A percentile compares a stretch with the other conserved stretches of the same genome.
These are phyloP conservation scores for Juglanconis juglandina DNA, from an alignment of 2,329 filamentous ascomycete species.

Conservation along the genomic window DNA sequence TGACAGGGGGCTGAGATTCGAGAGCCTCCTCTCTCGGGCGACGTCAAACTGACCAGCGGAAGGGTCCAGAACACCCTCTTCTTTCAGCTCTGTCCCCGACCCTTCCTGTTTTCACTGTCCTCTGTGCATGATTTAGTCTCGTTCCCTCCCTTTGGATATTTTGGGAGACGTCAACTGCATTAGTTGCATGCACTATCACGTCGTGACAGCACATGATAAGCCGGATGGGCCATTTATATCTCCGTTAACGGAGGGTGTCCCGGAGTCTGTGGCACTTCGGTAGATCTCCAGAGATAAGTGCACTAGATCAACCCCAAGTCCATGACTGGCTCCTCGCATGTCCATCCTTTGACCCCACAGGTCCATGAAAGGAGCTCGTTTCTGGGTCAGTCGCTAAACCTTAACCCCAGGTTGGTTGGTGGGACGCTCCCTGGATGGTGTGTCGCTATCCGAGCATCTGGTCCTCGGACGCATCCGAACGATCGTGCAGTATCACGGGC, in stretches of 20 bases:
- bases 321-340: slow-evolving; percentile 1
- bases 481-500: neutral
- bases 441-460: neutral
- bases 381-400: neutral
- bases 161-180: slow-evolving; percentile 2
- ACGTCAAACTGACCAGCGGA: neutral
- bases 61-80: slow-evolving; percentile 1
- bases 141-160: neutral
- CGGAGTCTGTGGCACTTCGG: neutral
- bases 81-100: neutral
- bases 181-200: slow-evolving; percentile 9
- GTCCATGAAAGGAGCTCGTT: neutral
- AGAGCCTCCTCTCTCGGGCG: slow-evolving; percentile 7
- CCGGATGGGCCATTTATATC: slow-evolving; percentile 2
- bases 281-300: neutral
- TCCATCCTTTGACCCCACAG: neutral
- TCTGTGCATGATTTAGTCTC: slow-evolving; percentile 1
- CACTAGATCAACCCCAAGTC: neutral
- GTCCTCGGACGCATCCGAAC: neutral
- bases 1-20: neutral
- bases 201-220: slow-evolving; percentile 9
- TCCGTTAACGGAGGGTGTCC: slow-evolving; percentile 9
- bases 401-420: neutral
- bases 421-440: neutral
- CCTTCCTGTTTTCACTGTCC: neutral